phyloP scores from a whole-genome alignment of 2,329 filamentous ascomycete species.

The Aureobasidium lini region DNA sequence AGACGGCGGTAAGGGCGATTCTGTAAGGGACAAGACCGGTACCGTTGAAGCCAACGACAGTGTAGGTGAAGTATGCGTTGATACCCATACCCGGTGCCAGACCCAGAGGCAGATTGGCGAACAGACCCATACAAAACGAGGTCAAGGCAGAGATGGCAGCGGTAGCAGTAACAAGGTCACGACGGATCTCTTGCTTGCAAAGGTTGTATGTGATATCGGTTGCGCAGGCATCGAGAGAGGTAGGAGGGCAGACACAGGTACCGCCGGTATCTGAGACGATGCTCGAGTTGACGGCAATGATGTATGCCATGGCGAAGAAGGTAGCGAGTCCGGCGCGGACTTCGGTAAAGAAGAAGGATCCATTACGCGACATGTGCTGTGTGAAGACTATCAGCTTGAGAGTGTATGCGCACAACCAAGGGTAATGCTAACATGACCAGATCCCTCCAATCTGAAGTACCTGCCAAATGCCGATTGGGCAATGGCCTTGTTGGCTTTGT shows the following conservation, averaged over 20 bases:
- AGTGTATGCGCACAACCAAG: slow-evolving; percentile 11
- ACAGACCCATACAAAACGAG: slow-evolving; percentile 75
- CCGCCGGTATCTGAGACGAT: slow-evolving; percentile 67
- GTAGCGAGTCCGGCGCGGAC: slow-evolving; percentile 75
- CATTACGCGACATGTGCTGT: slow-evolving; percentile 63
- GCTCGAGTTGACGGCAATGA: slow-evolving; percentile 57
- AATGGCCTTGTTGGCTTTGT: slow-evolving; percentile 37
- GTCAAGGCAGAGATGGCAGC: slow-evolving; percentile 73
- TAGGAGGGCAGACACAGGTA: slow-evolving; percentile 62
- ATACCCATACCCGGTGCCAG: slow-evolving; percentile 71
- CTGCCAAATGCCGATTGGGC: slow-evolving; percentile 59
- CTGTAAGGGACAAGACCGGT: slow-evolving; percentile 64
- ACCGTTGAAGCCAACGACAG: slow-evolving; percentile 70
- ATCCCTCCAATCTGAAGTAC: slow-evolving; percentile 75
- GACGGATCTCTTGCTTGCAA: slow-evolving; percentile 58
- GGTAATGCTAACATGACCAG: slow-evolving; percentile 57
- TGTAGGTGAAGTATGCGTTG: slow-evolving; percentile 83
- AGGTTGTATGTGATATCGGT: slow-evolving; percentile 53
- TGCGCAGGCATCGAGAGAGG: slow-evolving; percentile 45
- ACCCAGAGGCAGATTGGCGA: slow-evolving; percentile 56
- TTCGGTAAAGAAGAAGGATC: slow-evolving; percentile 74
- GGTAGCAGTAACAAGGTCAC: slow-evolving; percentile 76
- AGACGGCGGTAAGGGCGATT: slow-evolving; percentile 76
- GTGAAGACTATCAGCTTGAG: slow-evolving; percentile 15
- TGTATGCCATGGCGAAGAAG: slow-evolving; percentile 64